These are phyloP conservation scores for Lactarius vividus DNA, from an alignment of 768 basidiomycete species.

Conservation along the genomic window DNA sequence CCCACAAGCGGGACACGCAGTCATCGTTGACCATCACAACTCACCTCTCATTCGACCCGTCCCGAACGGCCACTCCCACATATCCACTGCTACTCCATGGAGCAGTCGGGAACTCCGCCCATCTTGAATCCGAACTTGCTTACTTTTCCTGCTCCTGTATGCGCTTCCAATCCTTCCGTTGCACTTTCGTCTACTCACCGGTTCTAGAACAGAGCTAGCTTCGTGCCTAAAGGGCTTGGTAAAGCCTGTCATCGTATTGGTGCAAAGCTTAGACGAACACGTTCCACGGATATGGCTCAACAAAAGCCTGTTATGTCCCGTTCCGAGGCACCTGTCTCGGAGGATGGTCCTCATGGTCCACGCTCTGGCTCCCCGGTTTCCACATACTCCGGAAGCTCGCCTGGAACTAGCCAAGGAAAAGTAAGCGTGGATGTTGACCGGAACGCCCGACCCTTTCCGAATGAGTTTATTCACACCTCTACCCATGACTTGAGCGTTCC, in stretches of 20 bases:
- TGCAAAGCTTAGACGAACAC: conserved; percentile 14
- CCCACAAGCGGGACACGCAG: background rate
- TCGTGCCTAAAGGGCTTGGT: conserved; percentile 16
- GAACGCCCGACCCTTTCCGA: conserved; percentile 8
- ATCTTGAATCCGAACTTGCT: background rate
- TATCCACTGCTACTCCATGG: conserved; percentile 13
- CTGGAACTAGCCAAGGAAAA: conserved; percentile 21
- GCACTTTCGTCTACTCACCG: conserved; percentile 3
- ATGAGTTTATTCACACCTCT: background rate
- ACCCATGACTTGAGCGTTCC: background rate
- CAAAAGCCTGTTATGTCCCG: conserved; percentile 3
- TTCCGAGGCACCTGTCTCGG: background rate
- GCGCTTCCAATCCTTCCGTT: background rate
- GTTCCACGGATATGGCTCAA: conserved; percentile 12
- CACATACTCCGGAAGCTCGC: conserved; percentile 20
- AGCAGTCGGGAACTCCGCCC: background rate
- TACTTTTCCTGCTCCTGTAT: conserved; percentile 12
- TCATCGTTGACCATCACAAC: background rate
- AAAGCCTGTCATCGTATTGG: conserved; percentile 19
- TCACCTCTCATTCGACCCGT: background rate
- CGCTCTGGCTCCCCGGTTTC: conserved; percentile 9
- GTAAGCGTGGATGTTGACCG: conserved; percentile 14
- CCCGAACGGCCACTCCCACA: background rate
- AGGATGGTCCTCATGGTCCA: background rate
- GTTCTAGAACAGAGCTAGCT: conserved; percentile 9